A percentile compares a stretch with the other conserved stretches of the same genome.
Evolutionary conservation across 805 yeast genomes (phyloP).

Genomic region (Trichomonascus vanleenenianus): DNA sequence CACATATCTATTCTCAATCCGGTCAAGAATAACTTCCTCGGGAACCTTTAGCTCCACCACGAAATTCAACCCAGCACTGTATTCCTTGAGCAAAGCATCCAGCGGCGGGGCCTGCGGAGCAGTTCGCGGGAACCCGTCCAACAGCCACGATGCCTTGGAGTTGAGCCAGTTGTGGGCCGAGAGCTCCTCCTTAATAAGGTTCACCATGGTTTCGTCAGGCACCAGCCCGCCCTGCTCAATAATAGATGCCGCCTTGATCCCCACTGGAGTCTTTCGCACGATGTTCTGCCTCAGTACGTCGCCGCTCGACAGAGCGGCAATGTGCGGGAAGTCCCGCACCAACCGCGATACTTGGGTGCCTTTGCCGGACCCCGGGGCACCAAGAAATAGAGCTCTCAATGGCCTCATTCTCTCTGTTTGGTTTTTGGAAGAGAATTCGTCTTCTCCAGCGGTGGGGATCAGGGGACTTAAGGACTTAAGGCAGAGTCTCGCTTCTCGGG

Average conservation of each 20-base stretch:
- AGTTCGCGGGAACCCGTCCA: slow-evolving; percentile 93
- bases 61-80: slow-evolving; percentile 46
- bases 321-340: slow-evolving; percentile 41
- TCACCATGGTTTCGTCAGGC: slow-evolving; percentile 65
- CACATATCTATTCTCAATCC: slow-evolving; percentile 81
- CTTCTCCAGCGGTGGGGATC: no score
- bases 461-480: no score
- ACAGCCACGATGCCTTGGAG: slow-evolving; percentile 49
- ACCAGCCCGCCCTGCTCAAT: slow-evolving; percentile 61
- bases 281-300: slow-evolving; percentile 72
- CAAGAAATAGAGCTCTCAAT: slow-evolving; percentile 60
- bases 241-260: slow-evolving; percentile 41
- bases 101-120: slow-evolving; percentile 58
- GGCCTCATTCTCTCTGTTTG: slow-evolving; percentile 11
- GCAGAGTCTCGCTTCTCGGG: no score
- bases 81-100: slow-evolving; percentile 33
- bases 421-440: no score
- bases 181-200: slow-evolving; percentile 47
- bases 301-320: slow-evolving; percentile 71
- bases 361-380: slow-evolving; percentile 96
- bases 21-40: slow-evolving; percentile 66
- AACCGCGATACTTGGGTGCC: slow-evolving; percentile 78
- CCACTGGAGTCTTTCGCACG: slow-evolving; percentile 43
- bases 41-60: slow-evolving; percentile 89
- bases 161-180: slow-evolving; percentile 36